These are phyloP conservation scores for Biscogniauxia sp. DNA, from an alignment of 2,329 filamentous ascomycete genomes.

Conservation along the genomic window DNA sequence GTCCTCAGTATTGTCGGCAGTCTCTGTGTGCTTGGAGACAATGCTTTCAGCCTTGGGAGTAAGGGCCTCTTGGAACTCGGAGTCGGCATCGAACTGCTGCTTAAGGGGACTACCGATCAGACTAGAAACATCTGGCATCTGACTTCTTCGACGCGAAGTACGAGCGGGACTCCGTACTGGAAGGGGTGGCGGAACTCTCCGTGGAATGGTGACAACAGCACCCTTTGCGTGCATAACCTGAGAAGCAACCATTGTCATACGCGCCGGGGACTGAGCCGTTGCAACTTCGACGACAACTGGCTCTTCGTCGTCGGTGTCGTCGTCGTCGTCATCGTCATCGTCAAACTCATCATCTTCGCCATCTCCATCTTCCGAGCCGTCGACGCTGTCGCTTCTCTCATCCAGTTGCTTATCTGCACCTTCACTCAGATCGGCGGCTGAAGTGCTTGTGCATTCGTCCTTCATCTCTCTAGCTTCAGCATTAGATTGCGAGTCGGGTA, in stretches of 20 bases:
- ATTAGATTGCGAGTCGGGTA: constrained; percentile 10
- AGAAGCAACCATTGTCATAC: constrained; percentile 59
- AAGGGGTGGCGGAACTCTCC: constrained; percentile 73
- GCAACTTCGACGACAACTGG: constrained; percentile 68
- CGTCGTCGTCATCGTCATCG: constrained; percentile 47
- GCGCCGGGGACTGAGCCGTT: constrained; percentile 53
- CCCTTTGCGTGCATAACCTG: constrained; percentile 70
- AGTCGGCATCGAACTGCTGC: constrained; percentile 41
- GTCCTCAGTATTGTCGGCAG: neutral
- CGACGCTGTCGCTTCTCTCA: constrained; percentile 42
- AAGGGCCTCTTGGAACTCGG: constrained; percentile 20
- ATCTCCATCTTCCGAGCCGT: constrained; percentile 49
- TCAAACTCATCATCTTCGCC: constrained; percentile 48
- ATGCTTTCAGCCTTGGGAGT: constrained; percentile 25
- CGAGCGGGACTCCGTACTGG: constrained; percentile 74
- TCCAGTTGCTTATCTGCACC: constrained; percentile 33
- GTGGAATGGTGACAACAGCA: constrained; percentile 80
- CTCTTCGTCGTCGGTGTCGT: constrained; percentile 53
- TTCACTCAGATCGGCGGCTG: constrained; percentile 11
- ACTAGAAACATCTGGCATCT: constrained; percentile 58
- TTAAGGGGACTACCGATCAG: constrained; percentile 50
- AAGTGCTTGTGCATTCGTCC: constrained; percentile 2
- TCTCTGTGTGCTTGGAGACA: constrained; percentile 3
- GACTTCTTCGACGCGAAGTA: constrained; percentile 50
- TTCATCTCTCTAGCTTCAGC: constrained; percentile 4